These are phyloP conservation scores for Amanita brunnescens DNA, from an alignment of 768 basidiomycete species.

Conservation along the genomic window DNA sequence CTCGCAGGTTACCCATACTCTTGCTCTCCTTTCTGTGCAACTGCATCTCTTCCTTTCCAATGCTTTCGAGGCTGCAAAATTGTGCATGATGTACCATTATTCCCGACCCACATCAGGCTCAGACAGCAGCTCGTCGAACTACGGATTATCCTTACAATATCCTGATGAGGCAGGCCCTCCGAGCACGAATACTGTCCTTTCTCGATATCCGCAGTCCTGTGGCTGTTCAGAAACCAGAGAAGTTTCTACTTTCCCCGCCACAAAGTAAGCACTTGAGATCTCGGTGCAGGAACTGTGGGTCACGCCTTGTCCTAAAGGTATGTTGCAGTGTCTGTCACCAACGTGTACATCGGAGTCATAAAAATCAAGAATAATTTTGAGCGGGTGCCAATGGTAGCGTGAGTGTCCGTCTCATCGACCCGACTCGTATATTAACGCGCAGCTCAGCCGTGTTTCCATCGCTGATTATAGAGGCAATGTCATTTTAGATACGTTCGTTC, in stretches of 20 bases:
- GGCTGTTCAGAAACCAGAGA: slow-evolving; percentile 2
- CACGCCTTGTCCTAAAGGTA: slow-evolving; percentile 23
- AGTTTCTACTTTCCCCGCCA: slow-evolving; percentile 4
- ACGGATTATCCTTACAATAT: slow-evolving; percentile 5
- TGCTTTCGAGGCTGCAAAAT: slow-evolving; percentile 2
- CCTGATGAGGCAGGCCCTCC: slow-evolving; percentile 4
- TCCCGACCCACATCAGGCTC: slow-evolving; percentile 1
- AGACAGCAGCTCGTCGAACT: slow-evolving; percentile 3
- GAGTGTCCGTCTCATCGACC: slow-evolving; percentile 14
- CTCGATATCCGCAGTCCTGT: slow-evolving; percentile 2
- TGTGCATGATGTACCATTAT: slow-evolving; percentile 9
- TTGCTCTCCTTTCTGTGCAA: neutral
- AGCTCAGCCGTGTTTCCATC: slow-evolving; percentile 39
- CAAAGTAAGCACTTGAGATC: slow-evolving; percentile 6
- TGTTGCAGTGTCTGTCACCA: slow-evolving; percentile 36
- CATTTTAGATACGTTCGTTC: slow-evolving; percentile 42
- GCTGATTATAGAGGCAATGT: slow-evolving; percentile 38
- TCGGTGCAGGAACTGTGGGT: neutral
- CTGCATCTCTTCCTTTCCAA: slow-evolving; percentile 5
- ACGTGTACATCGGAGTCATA: slow-evolving; percentile 32
- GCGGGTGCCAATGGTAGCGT: slow-evolving; percentile 45
- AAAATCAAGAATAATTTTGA: slow-evolving; percentile 17
- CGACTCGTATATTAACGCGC: neutral
- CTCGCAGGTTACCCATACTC: neutral
- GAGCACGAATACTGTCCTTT: slow-evolving; percentile 1